These are phyloP conservation scores for Pythium angustatum DNA, from an alignment of 352 stramenopile species.

Conservation along the genomic window DNA sequence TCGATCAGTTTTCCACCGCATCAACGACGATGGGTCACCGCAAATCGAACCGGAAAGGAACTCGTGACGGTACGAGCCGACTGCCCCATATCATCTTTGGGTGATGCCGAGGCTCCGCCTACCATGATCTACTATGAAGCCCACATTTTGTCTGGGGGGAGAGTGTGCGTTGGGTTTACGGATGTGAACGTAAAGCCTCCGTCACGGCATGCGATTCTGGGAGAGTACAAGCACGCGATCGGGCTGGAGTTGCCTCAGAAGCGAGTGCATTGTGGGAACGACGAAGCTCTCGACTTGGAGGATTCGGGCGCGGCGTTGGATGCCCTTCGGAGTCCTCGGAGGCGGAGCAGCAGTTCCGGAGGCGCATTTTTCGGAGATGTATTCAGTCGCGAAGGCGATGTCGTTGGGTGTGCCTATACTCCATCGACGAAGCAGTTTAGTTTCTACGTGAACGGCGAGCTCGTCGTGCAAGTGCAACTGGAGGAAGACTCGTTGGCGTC, in stretches of 20 bases:
- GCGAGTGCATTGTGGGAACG: slow-evolving; percentile 35
- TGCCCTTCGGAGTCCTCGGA: slow-evolving; percentile 38
- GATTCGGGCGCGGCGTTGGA: background rate
- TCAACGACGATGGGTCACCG: slow-evolving; percentile 55
- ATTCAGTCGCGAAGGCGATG: slow-evolving; percentile 49
- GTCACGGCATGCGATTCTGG: slow-evolving; percentile 34
- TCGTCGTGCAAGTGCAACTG: slow-evolving; percentile 27
- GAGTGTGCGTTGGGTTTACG: slow-evolving; percentile 52
- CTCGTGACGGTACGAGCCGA: slow-evolving; percentile 39
- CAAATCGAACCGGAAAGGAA: slow-evolving; percentile 51
- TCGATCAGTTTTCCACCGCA: slow-evolving; percentile 35
- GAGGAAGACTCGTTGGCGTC: background rate
- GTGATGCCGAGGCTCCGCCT: background rate
- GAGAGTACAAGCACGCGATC: slow-evolving; percentile 41
- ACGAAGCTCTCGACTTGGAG: slow-evolving; percentile 23
- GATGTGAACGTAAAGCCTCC: slow-evolving; percentile 6
- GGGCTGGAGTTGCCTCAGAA: slow-evolving; percentile 49
- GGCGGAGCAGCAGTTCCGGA: slow-evolving; percentile 23
- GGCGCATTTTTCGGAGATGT: slow-evolving; percentile 43
- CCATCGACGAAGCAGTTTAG: slow-evolving; percentile 34
- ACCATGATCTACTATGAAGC: slow-evolving; percentile 55
- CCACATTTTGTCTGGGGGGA: slow-evolving; percentile 49
- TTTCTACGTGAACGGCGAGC: slow-evolving; percentile 66
- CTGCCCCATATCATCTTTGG: slow-evolving; percentile 10
- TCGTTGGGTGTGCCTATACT: slow-evolving; percentile 54